phyloP scores from a whole-genome alignment of 441 rosid genomes.

The Codiaeum variegatum region DNA sequence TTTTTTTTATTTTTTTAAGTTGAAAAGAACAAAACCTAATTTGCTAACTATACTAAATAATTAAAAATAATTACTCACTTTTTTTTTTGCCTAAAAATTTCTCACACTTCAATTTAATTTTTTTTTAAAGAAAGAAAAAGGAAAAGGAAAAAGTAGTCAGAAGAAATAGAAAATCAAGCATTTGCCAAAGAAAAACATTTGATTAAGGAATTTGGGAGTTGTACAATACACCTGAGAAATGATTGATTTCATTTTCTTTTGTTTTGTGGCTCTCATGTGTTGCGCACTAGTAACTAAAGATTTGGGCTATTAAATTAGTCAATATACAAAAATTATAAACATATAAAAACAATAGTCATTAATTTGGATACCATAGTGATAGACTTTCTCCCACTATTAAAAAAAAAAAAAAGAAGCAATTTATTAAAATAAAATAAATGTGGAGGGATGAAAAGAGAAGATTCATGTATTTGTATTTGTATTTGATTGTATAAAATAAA shows the following conservation, averaged over 20 bases:
- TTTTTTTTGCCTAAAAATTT: too few relatives aligned
- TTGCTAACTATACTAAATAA: too few relatives aligned
- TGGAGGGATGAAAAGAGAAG: neutral
- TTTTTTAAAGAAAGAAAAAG: too few relatives aligned
- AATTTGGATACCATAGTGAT: neutral
- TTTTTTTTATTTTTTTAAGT: too few relatives aligned
- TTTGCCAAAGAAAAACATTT: neutral
- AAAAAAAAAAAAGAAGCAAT: neutral
- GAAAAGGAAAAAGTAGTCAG: neutral
- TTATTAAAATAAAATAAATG: neutral
- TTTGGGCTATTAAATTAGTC: slow-evolving; percentile 18
- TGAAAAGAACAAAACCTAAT: too few relatives aligned
- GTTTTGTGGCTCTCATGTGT: slow-evolving; percentile 26
- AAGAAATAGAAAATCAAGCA: neutral
- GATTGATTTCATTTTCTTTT: slow-evolving; percentile 11
- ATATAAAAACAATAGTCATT: neutral
- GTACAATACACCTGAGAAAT: slow-evolving; percentile 11
- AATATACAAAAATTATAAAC: neutral
- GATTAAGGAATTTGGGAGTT: neutral
- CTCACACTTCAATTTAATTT: too few relatives aligned
- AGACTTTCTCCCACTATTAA: slow-evolving; percentile 7
- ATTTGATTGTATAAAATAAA: too few relatives aligned
- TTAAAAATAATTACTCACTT: too few relatives aligned
- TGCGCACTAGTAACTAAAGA: slow-evolving; percentile 28
- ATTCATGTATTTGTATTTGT: neutral